These are phyloP conservation scores for Extremus antarcticus DNA, from an alignment of 495 filamentous ascomycete species.

Conservation along the genomic window DNA sequence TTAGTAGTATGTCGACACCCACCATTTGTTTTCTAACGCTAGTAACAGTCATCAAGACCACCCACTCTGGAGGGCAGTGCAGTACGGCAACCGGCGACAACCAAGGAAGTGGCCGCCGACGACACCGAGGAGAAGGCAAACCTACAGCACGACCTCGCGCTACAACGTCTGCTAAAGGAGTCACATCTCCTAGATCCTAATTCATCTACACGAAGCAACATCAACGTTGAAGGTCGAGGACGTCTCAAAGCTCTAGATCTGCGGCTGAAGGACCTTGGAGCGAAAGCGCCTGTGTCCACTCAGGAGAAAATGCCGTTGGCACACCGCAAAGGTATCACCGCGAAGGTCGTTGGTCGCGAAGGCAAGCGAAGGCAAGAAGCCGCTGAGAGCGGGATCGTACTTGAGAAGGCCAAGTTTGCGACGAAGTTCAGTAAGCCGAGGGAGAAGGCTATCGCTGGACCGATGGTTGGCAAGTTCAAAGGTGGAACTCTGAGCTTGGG, in stretches of 20 bases:
- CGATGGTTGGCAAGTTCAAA: constrained; percentile 67
- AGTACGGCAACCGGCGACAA: background rate
- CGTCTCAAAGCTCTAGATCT: constrained; percentile 70
- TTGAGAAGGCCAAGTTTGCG: constrained; percentile 49
- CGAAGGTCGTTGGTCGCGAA: constrained; percentile 53
- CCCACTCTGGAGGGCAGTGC: constrained; percentile 30
- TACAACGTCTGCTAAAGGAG: constrained; percentile 81
- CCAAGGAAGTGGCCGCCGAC: constrained; percentile 33
- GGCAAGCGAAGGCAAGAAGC: constrained; percentile 64
- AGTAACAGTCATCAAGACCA: constrained; percentile 40
- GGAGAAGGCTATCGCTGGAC: constrained; percentile 60
- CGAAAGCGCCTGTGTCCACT: constrained; percentile 57
- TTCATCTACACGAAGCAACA: constrained; percentile 30
- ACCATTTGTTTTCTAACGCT: background rate
- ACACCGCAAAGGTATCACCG: constrained; percentile 65
- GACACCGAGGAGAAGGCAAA: constrained; percentile 47
- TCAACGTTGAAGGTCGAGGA: constrained; percentile 45
- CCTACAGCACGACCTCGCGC: constrained; percentile 82
- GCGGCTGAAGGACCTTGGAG: constrained; percentile 67
- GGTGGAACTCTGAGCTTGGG: constrained; percentile 71
- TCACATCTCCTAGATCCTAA: constrained; percentile 76
- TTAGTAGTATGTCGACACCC: constrained; percentile 27
- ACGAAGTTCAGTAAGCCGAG: constrained; percentile 38
- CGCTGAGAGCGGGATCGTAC: constrained; percentile 77
- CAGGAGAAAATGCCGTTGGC: constrained; percentile 78